Base-by-base conservation (phyloP, 768 basidiomycete genomes). In the Amanita pseudoporphyria region DNA sequence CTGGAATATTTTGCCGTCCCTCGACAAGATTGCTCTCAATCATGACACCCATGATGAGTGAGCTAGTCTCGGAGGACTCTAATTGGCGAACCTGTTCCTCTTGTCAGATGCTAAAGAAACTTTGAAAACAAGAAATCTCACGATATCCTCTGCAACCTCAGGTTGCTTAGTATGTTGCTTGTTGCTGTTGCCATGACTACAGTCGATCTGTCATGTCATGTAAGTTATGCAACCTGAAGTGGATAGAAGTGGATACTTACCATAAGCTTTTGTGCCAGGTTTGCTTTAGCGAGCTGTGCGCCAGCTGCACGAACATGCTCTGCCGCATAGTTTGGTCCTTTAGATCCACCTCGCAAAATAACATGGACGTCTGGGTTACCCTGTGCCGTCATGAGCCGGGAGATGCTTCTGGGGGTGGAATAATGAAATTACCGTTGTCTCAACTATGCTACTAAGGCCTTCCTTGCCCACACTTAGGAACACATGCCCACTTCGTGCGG, bases 391-490 rank as follows among this genome's bases (percentile, higher is more conserved):
- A 16, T 35, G 36, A 32, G 45, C 9, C 4, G n/a, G 16, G n/a
- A 10, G 19, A 16, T 19, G 22, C 42, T 14, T 45, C 5, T 30
- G 6, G 13, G 14, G 5, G 16, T 2, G 14, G 9, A 22, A n/a
- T 10, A 19, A 12, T 26, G 24, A 26, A 47, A 19, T 47, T 37
- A 83, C 92, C 66, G 84, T 81, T 1, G 96, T 98, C 72, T 98
- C 95, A 50, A 98, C 84, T 56, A 98, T 93, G 62, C 88, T 87
- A 58, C 87, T 89, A 57, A 94, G 65, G 10, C 95, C 95, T 67
- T 96, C 93, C 69, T 98, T 97, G 26, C 94, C 96, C 28, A 99
- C 96, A 57, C 84, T 87, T 14, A 99, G 75, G 79, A 99, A 99
- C 52, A 93, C 90, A 65, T 99, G 95, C 1, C 89, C 88, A 49